phyloP scores from a whole-genome alignment of 1,139 yeast species.

The Candida sanyaensis region DNA sequence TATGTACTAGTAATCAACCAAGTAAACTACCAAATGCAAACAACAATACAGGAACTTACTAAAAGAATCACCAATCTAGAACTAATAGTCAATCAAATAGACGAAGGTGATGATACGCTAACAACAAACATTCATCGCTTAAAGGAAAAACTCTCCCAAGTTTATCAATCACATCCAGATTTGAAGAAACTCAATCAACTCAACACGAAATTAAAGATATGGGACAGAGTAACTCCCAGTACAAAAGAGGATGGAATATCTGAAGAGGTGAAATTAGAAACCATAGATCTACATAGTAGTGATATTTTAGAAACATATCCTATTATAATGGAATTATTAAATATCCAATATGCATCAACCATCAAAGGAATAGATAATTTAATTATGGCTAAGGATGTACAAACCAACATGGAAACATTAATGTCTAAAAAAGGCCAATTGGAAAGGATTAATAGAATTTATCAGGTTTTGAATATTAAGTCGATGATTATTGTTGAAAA shows the following conservation, averaged over 20 bases:
- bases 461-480: conserved; percentile 27
- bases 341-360: conserved; percentile 22
- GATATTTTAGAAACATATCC: conserved; percentile 18
- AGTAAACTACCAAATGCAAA: background rate
- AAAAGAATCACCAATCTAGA: conserved; percentile 1
- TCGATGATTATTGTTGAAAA: conserved; percentile 32
- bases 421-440: conserved; percentile 14
- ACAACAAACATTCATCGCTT: conserved; percentile 7
- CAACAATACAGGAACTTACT: background rate
- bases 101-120: background rate
- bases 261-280: conserved; percentile 20
- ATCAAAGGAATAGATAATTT: conserved; percentile 19
- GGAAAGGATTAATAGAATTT: conserved; percentile 17
- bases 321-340: conserved; percentile 22
- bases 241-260: conserved; percentile 3
- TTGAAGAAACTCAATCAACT: conserved; percentile 22
- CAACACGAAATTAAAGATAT: conserved; percentile 19
- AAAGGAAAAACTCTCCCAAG: conserved; percentile 13
- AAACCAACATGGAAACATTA: background rate
- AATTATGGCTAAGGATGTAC: conserved; percentile 3
- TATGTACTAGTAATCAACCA: background rate
- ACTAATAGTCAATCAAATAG: background rate
- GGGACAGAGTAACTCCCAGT: conserved; percentile 12
- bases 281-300: conserved; percentile 21
- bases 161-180: conserved; percentile 24